Base-by-base conservation (phyloP, 345 rosid genomes). In the Nasturtium officinale region DNA sequence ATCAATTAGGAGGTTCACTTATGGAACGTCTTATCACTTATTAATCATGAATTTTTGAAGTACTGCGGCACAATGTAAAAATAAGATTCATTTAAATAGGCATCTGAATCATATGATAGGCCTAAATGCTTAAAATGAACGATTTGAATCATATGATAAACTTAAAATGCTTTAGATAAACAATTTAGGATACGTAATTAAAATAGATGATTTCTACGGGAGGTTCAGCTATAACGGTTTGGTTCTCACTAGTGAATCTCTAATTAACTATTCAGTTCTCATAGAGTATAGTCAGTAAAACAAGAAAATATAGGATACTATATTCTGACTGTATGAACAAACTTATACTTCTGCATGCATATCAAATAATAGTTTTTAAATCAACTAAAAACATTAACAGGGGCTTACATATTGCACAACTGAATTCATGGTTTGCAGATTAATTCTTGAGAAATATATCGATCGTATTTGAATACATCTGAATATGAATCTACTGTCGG, bases 401-500 rank as follows among this genome's bases (percentile, higher is more conserved):
- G 15, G 9, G 64, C 5, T 9, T 52, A 61, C 75, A 26, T 28
- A 23, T 10, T 71, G 13, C 11, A 26, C 40, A 37, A 9, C 10
- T 54, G 46, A 33, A 55, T 21, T 30, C 28, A 8, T 12, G 51
- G 68, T 25, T 71, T 18, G 43, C 30, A 51, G 28, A 18, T 15
- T 25, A 17, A 28, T 61, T 30, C 23, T 26, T 29, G 9, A 32
- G 58, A 54, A 54, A 54, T 6, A n/a, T n/a, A 6, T 55, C 29
- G 60, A 55, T 20, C 13, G 20, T 15, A 29, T n/a, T 29, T 29
- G 16, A 28, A 47, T 23, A 23, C 15, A 29, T n/a, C n/a, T 29
- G 16, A 28, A 47, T 23, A 23, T 47, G 51, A 65, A 65, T 29
- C 69, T 46, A 25, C 59, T 56, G 77, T 73, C 72, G 72, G 72